Conservation (phyloP, 352 stramenopile species). For the Stramenopiles sp. region DNA sequence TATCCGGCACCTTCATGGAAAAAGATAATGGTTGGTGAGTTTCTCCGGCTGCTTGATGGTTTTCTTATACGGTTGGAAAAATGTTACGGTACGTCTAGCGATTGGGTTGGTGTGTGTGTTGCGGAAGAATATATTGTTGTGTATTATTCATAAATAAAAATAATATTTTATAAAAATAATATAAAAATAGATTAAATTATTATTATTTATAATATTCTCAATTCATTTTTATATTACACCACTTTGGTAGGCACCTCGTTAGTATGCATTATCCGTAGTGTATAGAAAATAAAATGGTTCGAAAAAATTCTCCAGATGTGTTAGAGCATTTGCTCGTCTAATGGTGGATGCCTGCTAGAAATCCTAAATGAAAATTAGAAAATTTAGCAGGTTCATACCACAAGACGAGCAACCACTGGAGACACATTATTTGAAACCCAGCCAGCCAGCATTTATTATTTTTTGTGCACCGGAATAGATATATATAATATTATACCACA, state of each 20-base stretch:
- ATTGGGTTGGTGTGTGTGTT: background rate
- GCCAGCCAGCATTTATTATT: background rate
- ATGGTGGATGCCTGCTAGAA: background rate
- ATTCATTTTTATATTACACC: background rate
- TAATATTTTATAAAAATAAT: background rate
- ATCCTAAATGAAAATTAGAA: background rate
- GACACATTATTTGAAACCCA: no score
- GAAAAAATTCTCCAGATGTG: no score
- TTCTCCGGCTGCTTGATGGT: background rate
- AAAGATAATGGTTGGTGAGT: background rate
- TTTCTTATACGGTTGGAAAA: background rate
- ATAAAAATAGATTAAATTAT: background rate
- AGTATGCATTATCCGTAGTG: background rate
- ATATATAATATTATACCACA: background rate
- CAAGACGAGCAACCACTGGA: background rate
- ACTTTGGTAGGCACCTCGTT: background rate
- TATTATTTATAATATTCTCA: background rate
- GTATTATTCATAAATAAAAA: background rate
- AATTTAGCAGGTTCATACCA: background rate
- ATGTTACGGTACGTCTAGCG: background rate
- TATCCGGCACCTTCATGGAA: background rate
- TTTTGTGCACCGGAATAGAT: no score
- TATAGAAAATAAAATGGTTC: background rate
- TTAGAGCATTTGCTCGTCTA: background rate
- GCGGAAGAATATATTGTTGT: background rate